Evolutionary conservation across 1,139 yeast genomes (phyloP).

Genomic region (Kurtzmaniella natalensis): DNA sequence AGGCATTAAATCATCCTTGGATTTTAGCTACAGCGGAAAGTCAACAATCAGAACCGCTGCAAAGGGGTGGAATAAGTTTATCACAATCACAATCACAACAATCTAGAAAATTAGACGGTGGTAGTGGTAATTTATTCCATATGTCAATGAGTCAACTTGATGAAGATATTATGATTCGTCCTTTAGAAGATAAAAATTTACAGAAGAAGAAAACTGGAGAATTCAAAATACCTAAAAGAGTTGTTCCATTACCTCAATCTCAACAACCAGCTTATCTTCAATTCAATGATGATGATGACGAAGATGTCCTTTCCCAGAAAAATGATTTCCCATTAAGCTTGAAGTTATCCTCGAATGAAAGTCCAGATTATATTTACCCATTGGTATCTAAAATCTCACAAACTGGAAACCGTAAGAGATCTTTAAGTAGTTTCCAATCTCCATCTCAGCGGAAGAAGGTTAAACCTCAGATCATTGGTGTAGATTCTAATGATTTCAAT

Average conservation of each 20-base stretch:
- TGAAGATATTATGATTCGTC: constrained; percentile 43
- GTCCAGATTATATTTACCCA: constrained; percentile 6
- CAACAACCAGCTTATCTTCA: constrained; percentile 21
- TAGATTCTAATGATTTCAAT: constrained; percentile 3
- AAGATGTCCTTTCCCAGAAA: too few species aligned
- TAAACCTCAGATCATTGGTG: constrained; percentile 3
- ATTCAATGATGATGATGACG: constrained; percentile 4
- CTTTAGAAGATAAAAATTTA: constrained; percentile 29
- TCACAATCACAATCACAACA: constrained; percentile 74
- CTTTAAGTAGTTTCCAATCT: constrained; percentile 2
- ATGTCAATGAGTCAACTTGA: constrained; percentile 39
- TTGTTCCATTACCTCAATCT: constrained; percentile 40
- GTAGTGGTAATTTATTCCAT: constrained; percentile 28
- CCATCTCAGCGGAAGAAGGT: constrained; percentile 5
- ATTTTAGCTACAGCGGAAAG: constrained; percentile 22
- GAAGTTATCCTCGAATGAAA: constrained; percentile 5
- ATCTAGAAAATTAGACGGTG: constrained; percentile 48
- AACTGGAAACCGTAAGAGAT: constrained; percentile 4
- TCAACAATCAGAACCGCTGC: constrained; percentile 20
- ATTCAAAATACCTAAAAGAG: constrained; percentile 41
- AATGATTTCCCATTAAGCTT: not conserved
- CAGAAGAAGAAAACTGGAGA: constrained; percentile 23
- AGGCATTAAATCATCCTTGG: constrained; percentile 75
- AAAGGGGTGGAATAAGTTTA: constrained; percentile 43
- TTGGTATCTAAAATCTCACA: constrained; percentile 1